phyloP scores from a whole-genome alignment of 305 asterid species.

The Fraxinus paxiana region DNA sequence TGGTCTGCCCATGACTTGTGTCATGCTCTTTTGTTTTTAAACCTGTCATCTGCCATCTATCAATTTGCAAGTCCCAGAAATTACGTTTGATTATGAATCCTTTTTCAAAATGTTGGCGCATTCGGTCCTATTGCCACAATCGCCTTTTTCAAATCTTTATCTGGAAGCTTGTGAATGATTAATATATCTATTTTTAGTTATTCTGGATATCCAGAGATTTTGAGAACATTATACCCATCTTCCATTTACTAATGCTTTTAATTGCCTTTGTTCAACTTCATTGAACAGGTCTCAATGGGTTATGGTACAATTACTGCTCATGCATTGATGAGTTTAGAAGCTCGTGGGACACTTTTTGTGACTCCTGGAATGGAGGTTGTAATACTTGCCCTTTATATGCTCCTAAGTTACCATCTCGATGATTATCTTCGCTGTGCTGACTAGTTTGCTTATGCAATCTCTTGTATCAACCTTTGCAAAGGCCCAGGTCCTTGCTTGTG shows the following conservation, averaged over 20 bases:
- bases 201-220: conserved; percentile 5
- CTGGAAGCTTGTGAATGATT: not conserved
- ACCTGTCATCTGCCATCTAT: not conserved
- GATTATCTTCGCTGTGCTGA: not conserved
- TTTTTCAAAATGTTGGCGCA: not conserved
- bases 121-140: not conserved
- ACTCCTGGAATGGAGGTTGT: conserved; percentile 89
- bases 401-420: not conserved
- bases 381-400: conserved; percentile 11
- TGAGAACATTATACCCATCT: not conserved
- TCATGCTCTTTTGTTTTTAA: not conserved
- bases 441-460: not conserved
- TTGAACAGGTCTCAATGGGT: conserved; percentile 81
- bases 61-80: not conserved
- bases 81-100: not conserved
- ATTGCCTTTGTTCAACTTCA: conserved; percentile 26
- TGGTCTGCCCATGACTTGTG: not conserved
- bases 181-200: not conserved
- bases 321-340: conserved; percentile 85
- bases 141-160: not conserved
- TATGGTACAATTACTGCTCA: conserved; percentile 77
- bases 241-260: conserved; percentile 17
- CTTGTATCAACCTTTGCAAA: not conserved
- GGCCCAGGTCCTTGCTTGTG: not conserved
- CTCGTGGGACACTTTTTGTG: conserved; percentile 92